Conservation (phyloP, 805 yeast genomes). For the Myxozyma geophila region DNA sequence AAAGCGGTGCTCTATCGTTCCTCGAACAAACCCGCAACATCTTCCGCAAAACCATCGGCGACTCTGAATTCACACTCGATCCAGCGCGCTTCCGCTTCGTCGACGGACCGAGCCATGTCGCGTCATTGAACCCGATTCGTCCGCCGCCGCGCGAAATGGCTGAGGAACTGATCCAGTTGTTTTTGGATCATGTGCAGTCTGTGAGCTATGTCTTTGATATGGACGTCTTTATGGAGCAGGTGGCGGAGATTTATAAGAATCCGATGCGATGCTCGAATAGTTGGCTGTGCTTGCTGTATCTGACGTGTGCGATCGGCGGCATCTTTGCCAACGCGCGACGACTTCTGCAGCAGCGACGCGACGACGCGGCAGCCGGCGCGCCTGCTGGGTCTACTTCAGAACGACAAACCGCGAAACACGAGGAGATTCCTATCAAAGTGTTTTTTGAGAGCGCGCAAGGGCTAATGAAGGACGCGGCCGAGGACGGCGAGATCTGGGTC, state of each 20-base stretch:
- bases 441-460: conserved; percentile 48
- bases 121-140: conserved; percentile 38
- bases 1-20: conserved; percentile 50
- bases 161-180: conserved; percentile 44
- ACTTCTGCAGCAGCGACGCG: conserved; percentile 31
- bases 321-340: conserved; percentile 46
- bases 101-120: conserved; percentile 46
- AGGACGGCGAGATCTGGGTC: conserved; percentile 51
- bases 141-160: conserved; percentile 46
- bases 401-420: not conserved
- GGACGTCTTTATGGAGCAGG: conserved; percentile 41
- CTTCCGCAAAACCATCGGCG: conserved; percentile 45
- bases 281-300: conserved; percentile 46
- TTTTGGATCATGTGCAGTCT: conserved; percentile 49
- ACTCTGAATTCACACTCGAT: conserved; percentile 48
- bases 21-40: conserved; percentile 50
- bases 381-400: not conserved
- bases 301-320: conserved; percentile 51
- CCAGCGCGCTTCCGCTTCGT: conserved; percentile 47
- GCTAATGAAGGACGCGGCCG: conserved; percentile 44
- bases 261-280: conserved; percentile 41
- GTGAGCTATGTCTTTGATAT: conserved; percentile 49
- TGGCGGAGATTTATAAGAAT: conserved; percentile 45
- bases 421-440: conserved; percentile 38
- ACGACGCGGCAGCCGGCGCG: not conserved